Evolutionary conservation across 2,329 filamentous ascomycete genomes (phyloP), one percentile per base, ranked within the genome.

Genomic region (Thermoascus crustaceus): DNA sequence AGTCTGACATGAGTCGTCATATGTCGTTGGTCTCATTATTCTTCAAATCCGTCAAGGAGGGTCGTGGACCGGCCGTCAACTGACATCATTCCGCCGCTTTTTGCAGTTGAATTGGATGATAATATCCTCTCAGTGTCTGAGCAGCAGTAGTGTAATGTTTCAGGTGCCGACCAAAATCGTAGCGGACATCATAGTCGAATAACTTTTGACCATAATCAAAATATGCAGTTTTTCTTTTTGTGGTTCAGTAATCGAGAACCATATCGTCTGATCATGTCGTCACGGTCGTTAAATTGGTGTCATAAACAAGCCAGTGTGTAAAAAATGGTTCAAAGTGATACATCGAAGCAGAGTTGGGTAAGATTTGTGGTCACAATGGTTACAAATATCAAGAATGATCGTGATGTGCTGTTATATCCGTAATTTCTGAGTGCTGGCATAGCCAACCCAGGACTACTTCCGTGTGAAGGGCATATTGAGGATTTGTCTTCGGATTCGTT

Each of bases 401-500:
- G 24, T 32, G n/a, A n/a, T 21, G 17, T 9, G 11, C 13, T 13
- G 20, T 26, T 16, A 29, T 6, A 10, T 7, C 13, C 21, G 7
- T 11, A 10, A 11, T 11, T 10, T 19, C 14, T 13, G 23, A 7
- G n/a, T 3, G 24, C 5, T 21, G 9, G 5, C 11, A 32, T 26
- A 22, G 38, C 35, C 38, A 19, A 35, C 29, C 18, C 24, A 35
- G 22, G 23, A 22, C 16, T 50, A 46, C 40, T 50, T 46, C 45
- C 43, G 50, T 43, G 45, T 53, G 24, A 44, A 54, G 35, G 57
- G 47, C 52, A 58, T 52, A 38, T 58, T 61, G 40, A 61, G 35
- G 19, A 61, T 61, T 42, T 62, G 57, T 35, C 59, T 50, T 23
- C 57, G 55, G 30, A 62, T 62, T 6, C 58, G 53, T 41, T 63